Base-by-base conservation (phyloP, 2,329 filamentous ascomycete genomes). In the Huntiella omanensis region DNA sequence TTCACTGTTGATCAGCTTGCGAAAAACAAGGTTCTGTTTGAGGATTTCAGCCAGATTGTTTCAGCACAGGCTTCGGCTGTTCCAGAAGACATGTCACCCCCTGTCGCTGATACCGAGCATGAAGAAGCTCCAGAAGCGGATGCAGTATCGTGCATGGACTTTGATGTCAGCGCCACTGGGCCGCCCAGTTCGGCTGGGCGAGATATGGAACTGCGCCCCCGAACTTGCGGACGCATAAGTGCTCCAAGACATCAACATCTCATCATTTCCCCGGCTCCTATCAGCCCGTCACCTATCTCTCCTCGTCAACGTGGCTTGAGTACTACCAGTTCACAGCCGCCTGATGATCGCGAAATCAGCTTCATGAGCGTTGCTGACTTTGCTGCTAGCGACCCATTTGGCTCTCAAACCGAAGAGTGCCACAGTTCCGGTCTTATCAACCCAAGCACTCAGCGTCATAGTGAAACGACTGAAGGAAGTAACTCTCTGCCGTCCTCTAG, bases 1-100 rank as follows among this genome's bases (percentile, higher is more conserved):
- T 95, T 92, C 60, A 83, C 80, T 10, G 79, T 92, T 10, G 74
- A 82, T 19, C 85, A 94, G 60, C 77, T 58, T 37, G 50, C 52
- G 33, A 53, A 52, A 33, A 55, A 57, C 36, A 51, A 49, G 33
- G 49, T 49, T 1, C 49, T 51, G 13, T 57, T 56, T 22, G 51
- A 54, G 38, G 53, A 49, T 5, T 53, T 53, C 7, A 52, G 52
- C 17, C 37, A 40, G 8, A 33, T 34, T 6, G 41, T 47, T 13
- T 36, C 32, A 36, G 19, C 7, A 32, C 15, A 35, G 33, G 33
- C 17, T 3, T 37, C 35, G 12, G 10, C 12, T 16, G 13, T 22
- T 17, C 10, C 19, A 2, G 8, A 32, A 13, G 35, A 46, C 13
- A 22, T 33, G 4, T 38, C 40, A 17, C 28, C 39, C 15, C 42